Evolutionary conservation across 2,329 filamentous ascomycete genomes (phyloP).

Genomic region (Dryadomyces quercivorus): DNA sequence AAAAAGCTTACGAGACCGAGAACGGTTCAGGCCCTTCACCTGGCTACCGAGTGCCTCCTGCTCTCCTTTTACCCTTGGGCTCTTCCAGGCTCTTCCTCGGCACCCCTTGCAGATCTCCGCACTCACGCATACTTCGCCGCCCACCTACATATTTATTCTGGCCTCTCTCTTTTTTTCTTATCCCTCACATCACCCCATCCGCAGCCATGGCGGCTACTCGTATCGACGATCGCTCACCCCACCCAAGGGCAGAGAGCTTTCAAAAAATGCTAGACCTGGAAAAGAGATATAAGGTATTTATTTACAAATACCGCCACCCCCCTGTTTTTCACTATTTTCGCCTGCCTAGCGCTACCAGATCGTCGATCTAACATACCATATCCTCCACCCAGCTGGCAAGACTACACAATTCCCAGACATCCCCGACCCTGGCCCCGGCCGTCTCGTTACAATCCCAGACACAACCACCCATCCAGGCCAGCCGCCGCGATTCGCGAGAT

Average conservation of each 20-base stretch:
- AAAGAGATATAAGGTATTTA: conserved; percentile 42
- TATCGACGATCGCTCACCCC: conserved; percentile 2
- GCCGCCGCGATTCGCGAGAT: conserved; percentile 13
- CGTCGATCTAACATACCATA: conserved; percentile 8
- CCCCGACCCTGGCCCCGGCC: conserved; percentile 3
- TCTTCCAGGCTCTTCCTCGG: not conserved
- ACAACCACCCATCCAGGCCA: conserved; percentile 12
- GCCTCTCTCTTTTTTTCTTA: no score
- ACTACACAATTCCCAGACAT: conserved; percentile 9
- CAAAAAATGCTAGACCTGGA: conserved; percentile 49
- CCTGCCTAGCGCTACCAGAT: conserved; percentile 1
- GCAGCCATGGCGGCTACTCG: conserved; percentile 7
- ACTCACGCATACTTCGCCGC: no score
- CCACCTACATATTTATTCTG: no score
- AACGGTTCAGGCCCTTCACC: not conserved
- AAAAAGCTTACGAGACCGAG: no score
- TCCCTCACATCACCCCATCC: not conserved
- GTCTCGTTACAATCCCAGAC: conserved; percentile 6
- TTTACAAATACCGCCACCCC: no score
- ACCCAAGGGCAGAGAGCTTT: conserved; percentile 32
- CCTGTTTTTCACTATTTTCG: not conserved
- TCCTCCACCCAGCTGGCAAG: conserved; percentile 16
- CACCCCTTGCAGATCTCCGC: no score
- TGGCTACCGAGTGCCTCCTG: not conserved
- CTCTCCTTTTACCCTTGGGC: not conserved